Evolutionary conservation across 2,329 filamentous ascomycete species (phyloP).

Genomic region (Colletotrichum lupini): DNA sequence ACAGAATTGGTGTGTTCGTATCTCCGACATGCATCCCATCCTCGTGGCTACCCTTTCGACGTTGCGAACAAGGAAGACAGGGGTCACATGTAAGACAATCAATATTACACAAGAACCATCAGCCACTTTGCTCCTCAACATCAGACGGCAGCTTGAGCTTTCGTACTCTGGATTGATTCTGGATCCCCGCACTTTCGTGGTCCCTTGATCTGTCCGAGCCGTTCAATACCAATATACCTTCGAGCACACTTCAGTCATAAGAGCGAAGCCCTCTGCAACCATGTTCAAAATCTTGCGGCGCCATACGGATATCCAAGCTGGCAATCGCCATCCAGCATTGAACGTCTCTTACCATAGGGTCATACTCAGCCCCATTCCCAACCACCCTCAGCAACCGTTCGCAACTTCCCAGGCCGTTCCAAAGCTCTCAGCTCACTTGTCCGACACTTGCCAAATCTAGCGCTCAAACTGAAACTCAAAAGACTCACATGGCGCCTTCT

Average conservation of each 20-base stretch:
- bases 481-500: background rate
- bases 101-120: background rate
- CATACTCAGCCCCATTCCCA: background rate
- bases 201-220: background rate
- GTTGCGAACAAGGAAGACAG: background rate
- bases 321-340: background rate
- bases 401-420: background rate
- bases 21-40: background rate
- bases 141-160: conserved; percentile 6
- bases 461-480: conserved; percentile 5
- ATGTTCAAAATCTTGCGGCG: background rate
- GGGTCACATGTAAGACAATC: conserved; percentile 24
- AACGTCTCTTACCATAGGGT: background rate
- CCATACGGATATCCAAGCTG: too few species aligned
- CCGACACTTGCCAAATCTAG: background rate
- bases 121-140: conserved; percentile 8
- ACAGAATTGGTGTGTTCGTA: background rate
- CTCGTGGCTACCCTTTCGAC: background rate
- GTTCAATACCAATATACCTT: background rate
- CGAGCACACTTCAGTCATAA: background rate
- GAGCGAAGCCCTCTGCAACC: background rate
- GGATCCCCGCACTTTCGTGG: background rate
- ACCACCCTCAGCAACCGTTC: background rate
- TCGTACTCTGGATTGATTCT: too few species aligned
- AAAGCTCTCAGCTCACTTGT: conserved; percentile 27